Conservation (phyloP, 2,329 filamentous ascomycete species). For the Hypoxylon sp. region DNA sequence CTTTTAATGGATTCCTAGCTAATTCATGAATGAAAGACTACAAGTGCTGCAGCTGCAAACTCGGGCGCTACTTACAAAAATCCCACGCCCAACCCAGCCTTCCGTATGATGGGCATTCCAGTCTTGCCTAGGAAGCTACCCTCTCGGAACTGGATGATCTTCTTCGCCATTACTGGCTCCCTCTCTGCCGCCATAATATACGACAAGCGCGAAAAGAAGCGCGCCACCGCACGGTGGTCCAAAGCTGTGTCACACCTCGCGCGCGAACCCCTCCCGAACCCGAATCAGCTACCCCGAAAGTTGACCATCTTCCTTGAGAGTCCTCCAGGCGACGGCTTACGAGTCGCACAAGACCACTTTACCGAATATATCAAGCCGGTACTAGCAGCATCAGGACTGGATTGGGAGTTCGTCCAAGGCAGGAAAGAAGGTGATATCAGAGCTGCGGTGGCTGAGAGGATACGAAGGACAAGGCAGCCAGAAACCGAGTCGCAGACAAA, state of each 20-base stretch:
- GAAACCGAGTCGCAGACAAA: conserved; percentile 66
- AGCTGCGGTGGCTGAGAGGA: conserved; percentile 86
- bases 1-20: not conserved
- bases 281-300: conserved; percentile 82
- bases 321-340: conserved; percentile 87
- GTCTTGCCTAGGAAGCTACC: conserved; percentile 87
- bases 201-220: conserved; percentile 91
- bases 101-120: conserved; percentile 87
- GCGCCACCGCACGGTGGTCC: conserved; percentile 88
- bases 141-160: conserved; percentile 98
- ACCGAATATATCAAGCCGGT: conserved; percentile 96
- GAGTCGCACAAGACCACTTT: conserved; percentile 92
- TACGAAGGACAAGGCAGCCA: conserved; percentile 78
- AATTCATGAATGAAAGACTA: conserved; percentile 19
- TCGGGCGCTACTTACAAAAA: conserved; percentile 58
- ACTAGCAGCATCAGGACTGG: conserved; percentile 87
- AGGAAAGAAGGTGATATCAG: conserved; percentile 92
- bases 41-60: conserved; percentile 51
- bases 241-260: conserved; percentile 87
- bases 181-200: conserved; percentile 88
- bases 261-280: conserved; percentile 76
- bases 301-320: conserved; percentile 88
- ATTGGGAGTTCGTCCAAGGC: conserved; percentile 97
- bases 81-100: conserved; percentile 75
- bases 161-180: conserved; percentile 82